Evolutionary conservation across 345 rosid genomes (phyloP).

Genomic region (Syzygium aromaticum): DNA sequence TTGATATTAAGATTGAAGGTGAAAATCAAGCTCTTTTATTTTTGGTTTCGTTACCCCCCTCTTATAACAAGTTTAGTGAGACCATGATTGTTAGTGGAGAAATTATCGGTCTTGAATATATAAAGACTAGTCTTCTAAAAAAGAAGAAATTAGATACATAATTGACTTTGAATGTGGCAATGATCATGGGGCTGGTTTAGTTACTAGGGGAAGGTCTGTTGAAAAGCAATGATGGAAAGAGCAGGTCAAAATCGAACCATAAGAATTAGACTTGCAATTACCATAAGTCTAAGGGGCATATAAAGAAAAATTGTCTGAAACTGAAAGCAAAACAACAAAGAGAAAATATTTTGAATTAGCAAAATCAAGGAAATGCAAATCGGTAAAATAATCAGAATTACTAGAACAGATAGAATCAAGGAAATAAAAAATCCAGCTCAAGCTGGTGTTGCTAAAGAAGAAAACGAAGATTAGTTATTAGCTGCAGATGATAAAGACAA

Average conservation of each 20-base stretch:
- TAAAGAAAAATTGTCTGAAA: too few species aligned
- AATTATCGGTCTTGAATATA: background rate
- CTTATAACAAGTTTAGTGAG: background rate
- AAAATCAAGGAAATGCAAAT: background rate
- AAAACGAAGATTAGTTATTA: too few species aligned
- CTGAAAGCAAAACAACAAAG: too few species aligned
- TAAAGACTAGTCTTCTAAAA: background rate
- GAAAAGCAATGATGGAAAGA: background rate
- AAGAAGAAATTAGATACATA: background rate
- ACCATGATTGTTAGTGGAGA: background rate
- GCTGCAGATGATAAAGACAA: too few species aligned
- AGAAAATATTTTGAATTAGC: too few species aligned
- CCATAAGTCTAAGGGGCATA: background rate
- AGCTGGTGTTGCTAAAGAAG: too few species aligned
- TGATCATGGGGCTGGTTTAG: background rate
- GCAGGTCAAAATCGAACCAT: background rate
- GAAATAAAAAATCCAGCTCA: too few species aligned
- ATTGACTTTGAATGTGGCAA: background rate
- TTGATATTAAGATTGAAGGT: background rate
- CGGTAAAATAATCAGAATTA: too few species aligned
- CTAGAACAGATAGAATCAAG: too few species aligned
- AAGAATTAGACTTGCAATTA: background rate
- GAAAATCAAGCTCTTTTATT: background rate
- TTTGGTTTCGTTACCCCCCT: background rate
- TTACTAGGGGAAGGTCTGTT: background rate